Evolutionary conservation across 257 asterid species (phyloP).

Genomic region (Catharanthus roseus): DNA sequence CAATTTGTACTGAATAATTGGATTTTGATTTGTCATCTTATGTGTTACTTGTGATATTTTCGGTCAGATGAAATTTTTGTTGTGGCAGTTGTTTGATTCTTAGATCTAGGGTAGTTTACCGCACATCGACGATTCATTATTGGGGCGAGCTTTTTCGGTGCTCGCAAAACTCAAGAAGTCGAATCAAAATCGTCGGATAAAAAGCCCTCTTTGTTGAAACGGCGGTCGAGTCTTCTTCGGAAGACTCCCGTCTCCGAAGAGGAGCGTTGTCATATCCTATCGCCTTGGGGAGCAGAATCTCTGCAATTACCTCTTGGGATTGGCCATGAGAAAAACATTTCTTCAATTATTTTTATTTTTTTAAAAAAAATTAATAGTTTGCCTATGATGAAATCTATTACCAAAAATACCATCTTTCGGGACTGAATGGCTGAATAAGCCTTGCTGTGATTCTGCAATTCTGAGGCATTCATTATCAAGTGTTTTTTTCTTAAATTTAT

Average conservation of each 20-base stretch:
- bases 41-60: no score
- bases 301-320: slow-evolving; percentile 56
- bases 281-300: slow-evolving; percentile 56
- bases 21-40: no score
- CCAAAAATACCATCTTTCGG: slow-evolving; percentile 70
- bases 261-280: slow-evolving; percentile 62
- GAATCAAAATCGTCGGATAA: slow-evolving; percentile 16
- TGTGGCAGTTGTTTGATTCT: neutral
- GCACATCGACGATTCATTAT: slow-evolving; percentile 5
- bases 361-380: neutral
- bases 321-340: slow-evolving; percentile 68
- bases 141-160: slow-evolving; percentile 19
- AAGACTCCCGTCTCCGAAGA: slow-evolving; percentile 23
- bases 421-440: slow-evolving; percentile 53
- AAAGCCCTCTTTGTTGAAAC: slow-evolving; percentile 12
- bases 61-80: no score
- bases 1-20: no score
- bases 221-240: slow-evolving; percentile 16
- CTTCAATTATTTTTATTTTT: neutral
- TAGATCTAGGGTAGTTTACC: neutral
- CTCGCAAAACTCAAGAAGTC: slow-evolving; percentile 13
- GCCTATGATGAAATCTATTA: slow-evolving; percentile 47
- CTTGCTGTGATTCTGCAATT: slow-evolving; percentile 66
- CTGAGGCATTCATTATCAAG: slow-evolving; percentile 50
- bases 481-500: neutral